Base-by-base conservation (phyloP, 495 filamentous ascomycete genomes). In the Neurospora pannonica region DNA sequence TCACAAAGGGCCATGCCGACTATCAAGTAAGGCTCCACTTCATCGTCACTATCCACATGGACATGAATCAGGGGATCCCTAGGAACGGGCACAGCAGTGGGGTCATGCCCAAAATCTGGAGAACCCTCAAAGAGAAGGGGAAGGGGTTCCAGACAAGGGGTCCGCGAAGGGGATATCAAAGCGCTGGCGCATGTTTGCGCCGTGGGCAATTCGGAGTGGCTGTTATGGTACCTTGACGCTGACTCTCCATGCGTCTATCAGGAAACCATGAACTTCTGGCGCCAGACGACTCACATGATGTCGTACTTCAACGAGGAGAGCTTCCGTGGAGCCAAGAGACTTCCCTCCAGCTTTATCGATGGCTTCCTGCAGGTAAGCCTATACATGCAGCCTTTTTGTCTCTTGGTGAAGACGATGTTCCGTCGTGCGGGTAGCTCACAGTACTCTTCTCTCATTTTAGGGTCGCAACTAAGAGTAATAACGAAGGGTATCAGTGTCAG, bases 241-340 rank as follows among this genome's bases (percentile, higher is more conserved):
- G 39, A 74, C 62, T 48, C 17, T 46, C 28, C n/a, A 34, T 34
- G 54, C 54, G 54, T 19, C 73, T n/a, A 37, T 17, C 75, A 97
- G 94, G 96, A 99, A 89, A 98, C 94, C 42, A 88, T 98, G 86
- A 99, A 98, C 84, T 99, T 92, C 89, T 99, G 97, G 96, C 97
- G 97, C 85, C 97, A 98, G 85, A 88, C 95, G 71, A 92, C 93
- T 70, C 96, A 99, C 81, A 89, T 99, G 77, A 93, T 99, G 88
- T 97, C 97, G 80, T 99, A 97, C 85, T 99, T 98, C 88, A 89
- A 94, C 78, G 86, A 90, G 81, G 94, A 97, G 83, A 94, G 97
- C 82, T 86, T 86, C 78, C 81, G 83, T 70, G 84, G 84, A 17
- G 93, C 97, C 76, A 91, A 92, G 74, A 89, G 88, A 77, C 84